phyloP scores from a whole-genome alignment of 2,329 filamentous ascomycete genomes.

The Diatrype stigma region DNA sequence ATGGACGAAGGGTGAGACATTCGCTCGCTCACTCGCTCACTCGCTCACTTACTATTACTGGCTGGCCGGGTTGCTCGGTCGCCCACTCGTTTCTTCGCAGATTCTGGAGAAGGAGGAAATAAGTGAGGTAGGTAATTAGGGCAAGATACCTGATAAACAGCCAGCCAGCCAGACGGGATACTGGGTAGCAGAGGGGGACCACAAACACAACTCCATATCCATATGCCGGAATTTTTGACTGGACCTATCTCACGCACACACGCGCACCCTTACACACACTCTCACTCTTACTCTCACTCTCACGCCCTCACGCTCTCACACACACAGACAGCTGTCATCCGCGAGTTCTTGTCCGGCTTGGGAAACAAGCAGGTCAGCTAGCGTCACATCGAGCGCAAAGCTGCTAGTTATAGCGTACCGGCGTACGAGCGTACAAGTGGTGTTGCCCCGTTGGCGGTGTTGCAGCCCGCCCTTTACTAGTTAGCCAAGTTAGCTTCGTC shows the following conservation, averaged over 20 bases:
- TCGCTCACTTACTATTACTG: not conserved
- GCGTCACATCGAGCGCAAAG: not conserved
- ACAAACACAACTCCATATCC: too few species aligned
- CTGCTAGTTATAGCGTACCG: not conserved
- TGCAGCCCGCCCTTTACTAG: too few species aligned
- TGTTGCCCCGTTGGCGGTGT: too few species aligned
- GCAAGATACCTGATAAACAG: too few species aligned
- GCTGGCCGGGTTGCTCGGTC: too few species aligned
- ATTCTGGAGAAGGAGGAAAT: too few species aligned
- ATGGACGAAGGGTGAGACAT: not conserved
- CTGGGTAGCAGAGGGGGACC: too few species aligned
- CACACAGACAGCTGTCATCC: not conserved
- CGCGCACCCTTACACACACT: not conserved
- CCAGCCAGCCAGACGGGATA: too few species aligned
- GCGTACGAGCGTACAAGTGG: too few species aligned
- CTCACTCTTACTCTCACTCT: not conserved
- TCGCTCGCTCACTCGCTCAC: not conserved
- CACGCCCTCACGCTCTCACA: not conserved
- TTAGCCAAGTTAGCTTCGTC: too few species aligned
- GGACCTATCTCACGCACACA: not conserved
- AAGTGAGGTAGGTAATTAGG: too few species aligned
- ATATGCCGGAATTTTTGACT: not conserved
- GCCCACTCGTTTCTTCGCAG: too few species aligned
- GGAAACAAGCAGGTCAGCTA: not conserved
- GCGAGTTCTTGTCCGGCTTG: not conserved